These are phyloP conservation scores for Aspergillus brasiliensis DNA, from an alignment of 2,329 filamentous ascomycete genomes.

Conservation along the genomic window DNA sequence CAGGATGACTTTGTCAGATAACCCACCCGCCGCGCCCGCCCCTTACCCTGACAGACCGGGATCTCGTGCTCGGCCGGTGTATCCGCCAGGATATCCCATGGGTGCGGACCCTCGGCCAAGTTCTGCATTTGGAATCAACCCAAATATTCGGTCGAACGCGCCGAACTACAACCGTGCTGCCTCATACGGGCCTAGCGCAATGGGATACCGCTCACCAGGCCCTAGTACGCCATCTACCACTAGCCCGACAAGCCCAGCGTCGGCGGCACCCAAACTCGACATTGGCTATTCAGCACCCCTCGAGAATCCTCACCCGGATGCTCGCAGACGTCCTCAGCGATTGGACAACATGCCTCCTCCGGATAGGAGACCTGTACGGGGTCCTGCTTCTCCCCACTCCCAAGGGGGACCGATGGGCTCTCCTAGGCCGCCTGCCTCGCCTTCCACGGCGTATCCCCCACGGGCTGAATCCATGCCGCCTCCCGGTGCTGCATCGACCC, in stretches of 20 bases:
- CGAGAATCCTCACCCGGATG: constrained; percentile 38
- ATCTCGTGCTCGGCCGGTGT: constrained; percentile 37
- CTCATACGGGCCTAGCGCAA: constrained; percentile 35
- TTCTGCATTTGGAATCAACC: constrained; percentile 53
- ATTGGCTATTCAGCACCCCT: constrained; percentile 52
- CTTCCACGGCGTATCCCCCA: constrained; percentile 36
- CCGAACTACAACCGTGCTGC: constrained; percentile 36
- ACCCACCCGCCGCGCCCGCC: constrained; percentile 36
- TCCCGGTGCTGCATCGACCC: constrained; percentile 43
- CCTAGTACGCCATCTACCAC: constrained; percentile 35
- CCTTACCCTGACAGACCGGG: constrained; percentile 46
- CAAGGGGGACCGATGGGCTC: constrained; percentile 27
- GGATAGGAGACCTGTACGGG: constrained; percentile 35
- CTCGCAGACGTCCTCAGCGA: constrained; percentile 34
- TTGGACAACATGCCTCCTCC: constrained; percentile 29
- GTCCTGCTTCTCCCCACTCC: constrained; percentile 29
- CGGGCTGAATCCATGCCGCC: constrained; percentile 35
- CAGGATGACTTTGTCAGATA: constrained; percentile 41
- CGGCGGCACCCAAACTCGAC: constrained; percentile 43
- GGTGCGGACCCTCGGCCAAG: constrained; percentile 44
- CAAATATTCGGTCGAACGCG: constrained; percentile 48
- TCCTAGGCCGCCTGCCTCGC: constrained; percentile 31
- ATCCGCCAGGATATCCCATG: constrained; percentile 35
- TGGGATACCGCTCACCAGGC: constrained; percentile 38
- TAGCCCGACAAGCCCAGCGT: constrained; percentile 34